Evolutionary conservation across 306 rosid genomes (phyloP).

Genomic region (Ormosia emarginata): DNA sequence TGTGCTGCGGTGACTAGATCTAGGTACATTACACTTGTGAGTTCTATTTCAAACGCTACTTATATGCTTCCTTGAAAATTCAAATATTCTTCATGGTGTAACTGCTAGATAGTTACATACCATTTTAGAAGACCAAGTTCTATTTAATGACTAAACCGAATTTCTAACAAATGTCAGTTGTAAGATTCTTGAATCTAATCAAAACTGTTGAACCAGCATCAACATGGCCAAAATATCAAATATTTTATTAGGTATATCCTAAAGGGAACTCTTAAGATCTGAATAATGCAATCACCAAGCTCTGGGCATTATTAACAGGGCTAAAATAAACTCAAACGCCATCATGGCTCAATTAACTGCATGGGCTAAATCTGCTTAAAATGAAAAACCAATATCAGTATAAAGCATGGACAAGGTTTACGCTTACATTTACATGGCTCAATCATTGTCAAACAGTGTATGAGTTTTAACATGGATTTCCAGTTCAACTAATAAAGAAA

Average conservation of each 20-base stretch:
- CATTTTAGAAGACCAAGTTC: background rate
- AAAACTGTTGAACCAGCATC: background rate
- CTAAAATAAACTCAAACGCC: background rate
- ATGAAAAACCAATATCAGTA: background rate
- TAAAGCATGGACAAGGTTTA: background rate
- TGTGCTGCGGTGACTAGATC: too few relatives aligned
- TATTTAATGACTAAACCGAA: background rate
- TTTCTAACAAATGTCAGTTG: background rate
- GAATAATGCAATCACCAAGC: background rate
- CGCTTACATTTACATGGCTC: background rate
- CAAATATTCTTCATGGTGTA: too few relatives aligned
- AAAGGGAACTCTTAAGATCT: background rate
- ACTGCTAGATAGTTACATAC: too few relatives aligned
- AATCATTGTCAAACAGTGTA: background rate
- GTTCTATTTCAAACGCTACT: too few relatives aligned
- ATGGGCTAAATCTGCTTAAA: background rate
- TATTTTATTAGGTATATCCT: background rate
- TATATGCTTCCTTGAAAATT: too few relatives aligned
- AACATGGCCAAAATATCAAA: background rate
- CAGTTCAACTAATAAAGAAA: background rate
- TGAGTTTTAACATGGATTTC: background rate
- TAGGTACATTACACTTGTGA: too few relatives aligned
- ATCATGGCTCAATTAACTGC: background rate
- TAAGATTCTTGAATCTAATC: background rate
- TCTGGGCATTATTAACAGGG: background rate